phyloP scores from a whole-genome alignment of 2,329 filamentous ascomycete genomes.

The Lachnellula subtilissima region DNA sequence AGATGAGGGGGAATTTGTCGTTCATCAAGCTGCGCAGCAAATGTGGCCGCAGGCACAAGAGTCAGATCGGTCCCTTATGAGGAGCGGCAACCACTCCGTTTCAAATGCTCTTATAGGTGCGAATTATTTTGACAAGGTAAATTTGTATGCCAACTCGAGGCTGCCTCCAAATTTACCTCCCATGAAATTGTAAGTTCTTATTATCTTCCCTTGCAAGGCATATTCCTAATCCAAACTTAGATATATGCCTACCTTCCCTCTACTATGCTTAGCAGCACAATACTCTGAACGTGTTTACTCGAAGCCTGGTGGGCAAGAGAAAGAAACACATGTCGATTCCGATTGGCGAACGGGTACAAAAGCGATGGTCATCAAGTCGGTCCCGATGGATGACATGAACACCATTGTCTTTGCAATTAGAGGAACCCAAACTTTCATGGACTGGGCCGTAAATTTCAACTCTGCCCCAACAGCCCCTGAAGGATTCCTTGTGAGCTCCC shows the following conservation, averaged over 20 bases:
- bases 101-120: constrained; percentile 40
- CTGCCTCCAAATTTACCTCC: constrained; percentile 63
- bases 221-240: constrained; percentile 35
- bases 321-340: constrained; percentile 64
- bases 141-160: constrained; percentile 72
- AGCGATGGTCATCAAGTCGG: constrained; percentile 78
- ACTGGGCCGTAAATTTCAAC: constrained; percentile 82
- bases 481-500: constrained; percentile 55
- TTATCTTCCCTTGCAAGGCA: neutral
- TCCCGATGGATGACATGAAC: constrained; percentile 71
- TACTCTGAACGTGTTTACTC: constrained; percentile 74
- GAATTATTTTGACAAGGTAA: constrained; percentile 70
- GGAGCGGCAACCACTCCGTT: constrained; percentile 30
- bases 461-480: constrained; percentile 59
- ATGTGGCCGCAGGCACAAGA: constrained; percentile 22
- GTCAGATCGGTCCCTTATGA: constrained; percentile 11
- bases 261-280: constrained; percentile 72
- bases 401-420: constrained; percentile 81
- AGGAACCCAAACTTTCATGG: constrained; percentile 73
- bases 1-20: constrained; percentile 48
- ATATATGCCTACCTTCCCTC: constrained; percentile 69
- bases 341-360: constrained; percentile 73
- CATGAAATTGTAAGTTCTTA: constrained; percentile 55
- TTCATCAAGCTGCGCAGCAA: constrained; percentile 17
- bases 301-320: constrained; percentile 56